A percentile compares a stretch with the other conserved stretches of the same genome.
phyloP scores from a whole-genome alignment of 2,329 filamentous ascomycete species.

The Diaporthe sp. region DNA sequence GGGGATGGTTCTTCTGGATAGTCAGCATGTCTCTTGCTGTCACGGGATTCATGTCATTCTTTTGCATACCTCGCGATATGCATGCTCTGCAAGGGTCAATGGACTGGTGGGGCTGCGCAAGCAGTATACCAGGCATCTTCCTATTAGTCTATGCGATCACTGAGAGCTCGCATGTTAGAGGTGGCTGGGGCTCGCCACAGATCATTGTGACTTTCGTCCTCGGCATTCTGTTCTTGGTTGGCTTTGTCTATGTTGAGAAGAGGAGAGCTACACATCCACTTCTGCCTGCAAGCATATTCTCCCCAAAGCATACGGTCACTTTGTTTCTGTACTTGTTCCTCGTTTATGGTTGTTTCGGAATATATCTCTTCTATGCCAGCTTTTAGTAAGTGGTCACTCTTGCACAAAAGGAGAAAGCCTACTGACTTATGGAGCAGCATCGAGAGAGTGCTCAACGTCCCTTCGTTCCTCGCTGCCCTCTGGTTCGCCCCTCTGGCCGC shows the following conservation, averaged over 20 bases:
- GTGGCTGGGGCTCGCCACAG: constrained; percentile 75
- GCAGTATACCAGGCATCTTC: constrained; percentile 69
- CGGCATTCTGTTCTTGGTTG: constrained; percentile 45
- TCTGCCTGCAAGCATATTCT: constrained; percentile 13
- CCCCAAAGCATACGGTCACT: not conserved
- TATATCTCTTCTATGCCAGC: constrained; percentile 68
- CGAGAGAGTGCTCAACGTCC: constrained; percentile 59
- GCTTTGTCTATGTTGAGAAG: not conserved
- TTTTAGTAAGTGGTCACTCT: constrained; percentile 64
- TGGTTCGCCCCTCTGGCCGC: constrained; percentile 68
- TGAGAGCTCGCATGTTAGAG: constrained; percentile 71
- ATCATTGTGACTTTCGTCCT: constrained; percentile 71
- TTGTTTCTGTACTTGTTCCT: constrained; percentile 6
- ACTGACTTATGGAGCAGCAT: constrained; percentile 59
- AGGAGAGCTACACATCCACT: not conserved
- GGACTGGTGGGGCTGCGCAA: constrained; percentile 71
- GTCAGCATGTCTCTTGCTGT: constrained; percentile 62
- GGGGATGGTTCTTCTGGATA: constrained; percentile 73
- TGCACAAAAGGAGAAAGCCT: not conserved
- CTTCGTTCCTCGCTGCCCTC: constrained; percentile 64
- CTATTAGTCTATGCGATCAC: constrained; percentile 77
- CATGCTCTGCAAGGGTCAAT: constrained; percentile 59
- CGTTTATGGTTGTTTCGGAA: not conserved
- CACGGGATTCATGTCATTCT: constrained; percentile 47
- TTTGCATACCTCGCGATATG: constrained; percentile 38